Conservation (phyloP, 805 yeast species). For the Brettanomyces custersianus region DNA sequence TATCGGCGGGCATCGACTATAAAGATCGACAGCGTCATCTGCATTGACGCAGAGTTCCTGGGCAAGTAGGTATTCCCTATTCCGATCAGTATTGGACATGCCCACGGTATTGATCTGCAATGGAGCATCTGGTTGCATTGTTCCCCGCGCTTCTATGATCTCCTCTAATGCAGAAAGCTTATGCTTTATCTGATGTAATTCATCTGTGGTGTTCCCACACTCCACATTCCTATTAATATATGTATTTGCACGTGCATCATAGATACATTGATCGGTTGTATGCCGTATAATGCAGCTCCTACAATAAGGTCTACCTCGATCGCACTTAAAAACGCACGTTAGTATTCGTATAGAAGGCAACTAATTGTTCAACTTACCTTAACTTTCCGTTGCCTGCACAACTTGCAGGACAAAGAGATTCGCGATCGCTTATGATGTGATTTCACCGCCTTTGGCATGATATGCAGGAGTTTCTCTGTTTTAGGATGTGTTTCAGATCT, state of each 20-base stretch:
- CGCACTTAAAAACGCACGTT: slow-evolving; percentile 20
- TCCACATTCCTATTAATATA: not conserved
- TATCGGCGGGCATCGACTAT: slow-evolving; percentile 34
- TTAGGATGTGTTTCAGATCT: too few relatives aligned
- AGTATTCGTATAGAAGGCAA: slow-evolving; percentile 18
- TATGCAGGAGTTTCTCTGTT: too few relatives aligned
- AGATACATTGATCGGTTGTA: slow-evolving; percentile 21
- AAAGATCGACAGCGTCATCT: slow-evolving; percentile 32
- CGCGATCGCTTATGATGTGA: slow-evolving; percentile 1
- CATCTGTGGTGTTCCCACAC: not conserved
- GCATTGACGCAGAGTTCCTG: slow-evolving; percentile 8
- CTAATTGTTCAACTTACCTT: slow-evolving; percentile 24
- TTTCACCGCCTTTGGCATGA: too few relatives aligned
- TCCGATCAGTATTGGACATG: not conserved
- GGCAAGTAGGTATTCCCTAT: not conserved
- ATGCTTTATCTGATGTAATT: not conserved
- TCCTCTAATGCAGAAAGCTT: not conserved
- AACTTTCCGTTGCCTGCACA: slow-evolving; percentile 38
- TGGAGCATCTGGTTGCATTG: too few relatives aligned
- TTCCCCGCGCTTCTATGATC: too few relatives aligned
- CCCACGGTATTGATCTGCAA: too few relatives aligned
- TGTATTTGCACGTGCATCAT: too few relatives aligned
- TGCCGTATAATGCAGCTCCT: slow-evolving; percentile 23
- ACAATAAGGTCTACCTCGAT: slow-evolving; percentile 26
- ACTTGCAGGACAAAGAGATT: slow-evolving; percentile 33